phyloP scores from a whole-genome alignment of 192 early-diverging fungal genomes.

The Phycomyces blakesleeanus region DNA sequence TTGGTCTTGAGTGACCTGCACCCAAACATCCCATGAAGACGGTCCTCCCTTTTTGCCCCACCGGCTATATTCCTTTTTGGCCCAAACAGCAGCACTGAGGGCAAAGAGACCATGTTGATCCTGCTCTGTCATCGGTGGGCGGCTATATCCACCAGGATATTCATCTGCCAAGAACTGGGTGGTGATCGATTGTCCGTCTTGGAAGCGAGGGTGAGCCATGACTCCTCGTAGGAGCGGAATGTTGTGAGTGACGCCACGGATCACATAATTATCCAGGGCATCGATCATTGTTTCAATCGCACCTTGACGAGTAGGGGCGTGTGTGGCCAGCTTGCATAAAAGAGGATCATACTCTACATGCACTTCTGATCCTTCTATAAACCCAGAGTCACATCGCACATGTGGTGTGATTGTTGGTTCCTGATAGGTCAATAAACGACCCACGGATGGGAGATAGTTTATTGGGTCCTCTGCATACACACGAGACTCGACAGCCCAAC shows the following conservation, averaged over 20 bases:
- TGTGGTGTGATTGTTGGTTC: conserved; percentile 65
- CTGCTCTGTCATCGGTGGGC: conserved; percentile 54
- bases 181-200: conserved; percentile 61
- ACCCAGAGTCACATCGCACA: conserved; percentile 91
- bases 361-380: conserved; percentile 89
- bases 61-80: conserved; percentile 61
- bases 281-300: conserved; percentile 75
- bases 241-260: conserved; percentile 95
- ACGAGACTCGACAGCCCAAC: conserved; percentile 93
- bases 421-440: conserved; percentile 78
- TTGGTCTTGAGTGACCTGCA: conserved; percentile 39
- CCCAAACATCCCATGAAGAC: conserved; percentile 47
- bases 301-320: conserved; percentile 70
- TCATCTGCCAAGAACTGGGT: conserved; percentile 87
- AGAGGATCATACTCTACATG: conserved; percentile 95
- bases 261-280: conserved; percentile 87
- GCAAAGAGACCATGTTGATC: conserved; percentile 61
- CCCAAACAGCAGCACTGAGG: conserved; percentile 59
- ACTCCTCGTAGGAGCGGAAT: conserved; percentile 90
- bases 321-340: conserved; percentile 91
- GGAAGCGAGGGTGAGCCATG: conserved; percentile 67
- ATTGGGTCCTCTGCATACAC: conserved; percentile 96
- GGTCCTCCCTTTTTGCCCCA: conserved; percentile 41
- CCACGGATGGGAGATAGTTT: conserved; percentile 91
- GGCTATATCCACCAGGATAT: conserved; percentile 86